Evolutionary conservation across 2,329 filamentous ascomycete species (phyloP), one percentile per base, ranked within the genome.

Genomic region (Coniella lustricola): DNA sequence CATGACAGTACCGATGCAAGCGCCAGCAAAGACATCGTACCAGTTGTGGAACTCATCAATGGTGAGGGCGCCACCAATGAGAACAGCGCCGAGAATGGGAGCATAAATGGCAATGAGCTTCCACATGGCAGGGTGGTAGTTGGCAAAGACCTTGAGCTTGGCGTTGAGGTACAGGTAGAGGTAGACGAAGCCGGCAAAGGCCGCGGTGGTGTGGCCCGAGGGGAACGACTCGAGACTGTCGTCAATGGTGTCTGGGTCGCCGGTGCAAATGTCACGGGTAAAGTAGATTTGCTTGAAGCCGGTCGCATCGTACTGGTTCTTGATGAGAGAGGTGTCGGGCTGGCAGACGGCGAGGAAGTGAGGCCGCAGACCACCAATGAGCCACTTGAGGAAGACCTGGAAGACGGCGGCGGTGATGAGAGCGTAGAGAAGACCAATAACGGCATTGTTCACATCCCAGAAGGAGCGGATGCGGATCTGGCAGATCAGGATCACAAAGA

Each of bases 1-100:
- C 63, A 82, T 76, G 36, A 77, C 56, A 1, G 71, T 77, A 1
- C 85, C 85, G 44, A 88, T 85, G 10, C 73, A 59, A 0, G 74
- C 77, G 1, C 85, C 84, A 0, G 79, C 81, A 1, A 86, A 50
- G n/a, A 85, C 69, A 48, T 88, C 84, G 52, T 87, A 87, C 81
- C 82, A 85, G 65, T 88, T 82, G 66, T 90, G 85, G 61, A 74
- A 86, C 60, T 86, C 79, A 55, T 88, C 81, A 49, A 88, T 86
- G 0, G 82, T 86, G 9, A 88, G 67, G 0, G 82, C 77, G 5
- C 84, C 84, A 1, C 76, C 83, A 37, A 89, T 86, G 2, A 89
- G 68, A 3, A 72, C 73, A 0, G 84, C 84, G 3, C 79, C 82
- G 0, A 89, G 76, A 3, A 89, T 65, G 0, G 85, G 85, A 0